These are phyloP conservation scores for Aureobasidium mangrovei DNA, from an alignment of 2,329 filamentous ascomycete species.

Conservation along the genomic window DNA sequence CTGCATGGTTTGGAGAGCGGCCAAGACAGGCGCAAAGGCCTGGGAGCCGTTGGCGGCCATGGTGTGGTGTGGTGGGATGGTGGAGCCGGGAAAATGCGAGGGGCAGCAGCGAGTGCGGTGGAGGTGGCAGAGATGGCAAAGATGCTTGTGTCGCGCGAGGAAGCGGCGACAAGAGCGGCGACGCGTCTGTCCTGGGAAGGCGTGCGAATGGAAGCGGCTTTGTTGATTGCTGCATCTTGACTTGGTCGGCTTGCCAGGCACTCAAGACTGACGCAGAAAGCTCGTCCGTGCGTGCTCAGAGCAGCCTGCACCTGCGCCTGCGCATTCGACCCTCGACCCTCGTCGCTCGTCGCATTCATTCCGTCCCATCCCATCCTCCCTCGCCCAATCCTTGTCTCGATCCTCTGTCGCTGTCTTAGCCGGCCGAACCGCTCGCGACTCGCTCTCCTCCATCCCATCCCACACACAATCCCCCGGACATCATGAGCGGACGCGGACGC, in stretches of 20 bases:
- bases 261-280: background rate
- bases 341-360: background rate
- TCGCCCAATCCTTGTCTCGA: background rate
- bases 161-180: no score
- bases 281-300: no score
- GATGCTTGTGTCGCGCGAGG: no score
- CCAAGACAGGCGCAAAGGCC: constrained; percentile 75
- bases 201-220: no score
- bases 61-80: constrained; percentile 19
- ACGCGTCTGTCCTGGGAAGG: no score
- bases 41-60: constrained; percentile 47
- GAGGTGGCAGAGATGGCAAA: no score
- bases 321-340: background rate
- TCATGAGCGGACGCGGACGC: constrained; percentile 47
- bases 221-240: no score
- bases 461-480: constrained; percentile 15
- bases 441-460: background rate
- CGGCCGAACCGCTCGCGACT: background rate
- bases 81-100: background rate
- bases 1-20: constrained; percentile 84
- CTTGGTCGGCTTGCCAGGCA: no score
- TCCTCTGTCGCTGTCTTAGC: background rate
- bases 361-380: background rate
- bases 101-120: no score
- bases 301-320: background rate